phyloP scores from a whole-genome alignment of 169 alveolate species.

The Plasmodium malariae region DNA sequence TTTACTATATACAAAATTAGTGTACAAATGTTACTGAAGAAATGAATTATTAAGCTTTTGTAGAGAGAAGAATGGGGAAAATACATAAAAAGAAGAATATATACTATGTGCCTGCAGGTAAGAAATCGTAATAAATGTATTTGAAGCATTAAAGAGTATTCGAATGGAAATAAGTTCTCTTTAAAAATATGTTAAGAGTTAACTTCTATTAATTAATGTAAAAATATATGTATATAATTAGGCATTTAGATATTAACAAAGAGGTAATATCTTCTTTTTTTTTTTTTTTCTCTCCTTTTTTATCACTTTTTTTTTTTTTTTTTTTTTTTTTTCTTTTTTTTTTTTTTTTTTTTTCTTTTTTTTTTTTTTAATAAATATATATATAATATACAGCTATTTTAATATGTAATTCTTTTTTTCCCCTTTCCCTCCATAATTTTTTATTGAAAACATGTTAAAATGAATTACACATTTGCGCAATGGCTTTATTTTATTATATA shows the following conservation, averaged over 20 bases:
- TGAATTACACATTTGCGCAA: slow-evolving; percentile 76
- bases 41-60: too few relatives aligned
- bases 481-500: slow-evolving; percentile 47
- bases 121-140: too few relatives aligned
- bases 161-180: neutral
- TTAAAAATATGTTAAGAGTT: slow-evolving; percentile 6
- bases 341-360: too few relatives aligned
- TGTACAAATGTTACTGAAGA: too few relatives aligned
- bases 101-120: too few relatives aligned
- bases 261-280: slow-evolving; percentile 1
- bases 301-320: too few relatives aligned
- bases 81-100: too few relatives aligned
- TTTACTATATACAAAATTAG: too few relatives aligned
- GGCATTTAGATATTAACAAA: neutral
- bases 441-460: slow-evolving; percentile 67
- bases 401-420: slow-evolving; percentile 23
- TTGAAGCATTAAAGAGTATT: neutral
- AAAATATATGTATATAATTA: neutral
- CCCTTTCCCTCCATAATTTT: slow-evolving; percentile 31
- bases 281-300: slow-evolving; percentile 16
- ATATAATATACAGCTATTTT: slow-evolving; percentile 66
- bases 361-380: too few relatives aligned
- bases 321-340: too few relatives aligned
- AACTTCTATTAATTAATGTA: neutral
- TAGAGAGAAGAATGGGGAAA: too few relatives aligned